These are phyloP conservation scores for Macrophomina tecta DNA, from an alignment of 2,329 filamentous ascomycete species.

Conservation along the genomic window DNA sequence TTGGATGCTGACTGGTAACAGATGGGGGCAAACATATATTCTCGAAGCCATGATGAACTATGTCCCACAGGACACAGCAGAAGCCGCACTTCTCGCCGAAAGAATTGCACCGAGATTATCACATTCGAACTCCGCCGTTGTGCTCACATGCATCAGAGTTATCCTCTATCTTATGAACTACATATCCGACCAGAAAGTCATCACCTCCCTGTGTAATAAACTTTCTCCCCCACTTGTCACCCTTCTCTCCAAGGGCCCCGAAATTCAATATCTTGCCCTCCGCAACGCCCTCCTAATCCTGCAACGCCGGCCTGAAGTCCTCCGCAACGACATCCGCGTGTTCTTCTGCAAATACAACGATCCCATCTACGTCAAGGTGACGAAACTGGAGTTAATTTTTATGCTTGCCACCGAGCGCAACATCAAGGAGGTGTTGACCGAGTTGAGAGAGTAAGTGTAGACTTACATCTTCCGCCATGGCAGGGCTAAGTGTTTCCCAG, in stretches of 20 bases:
- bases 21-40: slow-evolving; percentile 99
- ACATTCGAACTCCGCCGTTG: slow-evolving; percentile 95
- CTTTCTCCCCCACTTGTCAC: slow-evolving; percentile 94
- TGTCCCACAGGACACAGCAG: slow-evolving; percentile 86
- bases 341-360: slow-evolving; percentile 99
- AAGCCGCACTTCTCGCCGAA: slow-evolving; percentile 89
- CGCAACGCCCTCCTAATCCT: slow-evolving; percentile 93
- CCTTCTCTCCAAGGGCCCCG: slow-evolving; percentile 90
- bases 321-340: slow-evolving; percentile 95
- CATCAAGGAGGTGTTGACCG: slow-evolving; percentile 92
- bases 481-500: slow-evolving; percentile 43
- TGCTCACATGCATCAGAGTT: slow-evolving; percentile 93
- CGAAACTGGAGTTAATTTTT: slow-evolving; percentile 97
- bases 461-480: not conserved
- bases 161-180: slow-evolving; percentile 99
- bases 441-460: slow-evolving; percentile 76
- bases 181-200: slow-evolving; percentile 88
- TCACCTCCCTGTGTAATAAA: slow-evolving; percentile 85
- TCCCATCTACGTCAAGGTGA: slow-evolving; percentile 99
- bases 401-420: slow-evolving; percentile 97
- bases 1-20: slow-evolving; percentile 46
- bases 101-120: slow-evolving; percentile 94
- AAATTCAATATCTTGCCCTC: slow-evolving; percentile 96
- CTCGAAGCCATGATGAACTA: slow-evolving; percentile 98
- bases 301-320: slow-evolving; percentile 87